phyloP scores from a whole-genome alignment of 2,329 filamentous ascomycete genomes.

The Phialophora chinensis region DNA sequence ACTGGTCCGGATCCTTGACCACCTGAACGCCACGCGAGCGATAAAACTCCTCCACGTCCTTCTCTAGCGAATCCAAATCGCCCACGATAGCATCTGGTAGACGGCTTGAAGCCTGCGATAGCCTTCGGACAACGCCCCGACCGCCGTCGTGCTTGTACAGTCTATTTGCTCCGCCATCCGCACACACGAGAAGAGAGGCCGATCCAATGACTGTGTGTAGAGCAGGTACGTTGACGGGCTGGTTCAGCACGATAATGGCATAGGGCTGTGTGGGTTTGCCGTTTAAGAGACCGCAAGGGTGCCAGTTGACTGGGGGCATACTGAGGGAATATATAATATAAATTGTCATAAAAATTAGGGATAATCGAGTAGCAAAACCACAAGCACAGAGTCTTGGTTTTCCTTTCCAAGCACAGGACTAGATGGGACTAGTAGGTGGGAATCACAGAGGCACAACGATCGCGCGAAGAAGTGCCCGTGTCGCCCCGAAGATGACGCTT shows the following conservation, averaged over 20 bases:
- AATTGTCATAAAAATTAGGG: neutral
- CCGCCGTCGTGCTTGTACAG: conserved; percentile 58
- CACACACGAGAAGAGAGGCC: conserved; percentile 74
- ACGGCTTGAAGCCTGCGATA: conserved; percentile 40
- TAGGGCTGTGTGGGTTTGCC: conserved; percentile 29
- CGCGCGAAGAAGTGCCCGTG: neutral
- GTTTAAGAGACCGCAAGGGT: conserved; percentile 32
- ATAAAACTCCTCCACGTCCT: conserved; percentile 71
- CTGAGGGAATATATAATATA: neutral
- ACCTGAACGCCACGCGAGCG: conserved; percentile 65
- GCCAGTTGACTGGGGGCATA: conserved; percentile 28
- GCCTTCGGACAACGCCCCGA: neutral
- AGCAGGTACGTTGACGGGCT: conserved; percentile 59
- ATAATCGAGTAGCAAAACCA: neutral
- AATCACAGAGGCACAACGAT: neutral
- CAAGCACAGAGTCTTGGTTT: neutral
- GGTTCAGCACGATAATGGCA: conserved; percentile 66
- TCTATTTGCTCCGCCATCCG: conserved; percentile 88
- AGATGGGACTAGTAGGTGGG: neutral
- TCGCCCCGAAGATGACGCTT: neutral
- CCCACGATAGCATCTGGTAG: conserved; percentile 78
- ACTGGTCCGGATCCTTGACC: conserved; percentile 76
- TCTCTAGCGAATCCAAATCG: conserved; percentile 82
- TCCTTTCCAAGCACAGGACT: neutral
- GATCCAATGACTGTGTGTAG: conserved; percentile 47